These are phyloP conservation scores for Porpolomopsis calyptriformis DNA, from an alignment of 768 basidiomycete species.

Conservation along the genomic window DNA sequence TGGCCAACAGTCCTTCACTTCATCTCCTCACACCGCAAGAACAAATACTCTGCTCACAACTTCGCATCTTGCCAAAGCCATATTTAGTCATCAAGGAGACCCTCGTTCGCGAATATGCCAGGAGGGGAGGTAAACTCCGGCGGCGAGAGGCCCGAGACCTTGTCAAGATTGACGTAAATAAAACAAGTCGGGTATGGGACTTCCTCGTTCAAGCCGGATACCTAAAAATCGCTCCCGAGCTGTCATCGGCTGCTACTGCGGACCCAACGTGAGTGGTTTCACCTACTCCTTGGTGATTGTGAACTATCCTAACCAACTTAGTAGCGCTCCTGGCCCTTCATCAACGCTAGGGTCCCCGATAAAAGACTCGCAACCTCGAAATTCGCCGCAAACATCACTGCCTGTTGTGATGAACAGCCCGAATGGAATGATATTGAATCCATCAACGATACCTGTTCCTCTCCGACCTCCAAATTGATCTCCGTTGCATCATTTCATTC, in stretches of 20 bases:
- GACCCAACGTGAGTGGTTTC: constrained; percentile 2
- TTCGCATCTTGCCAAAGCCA: constrained; percentile 89
- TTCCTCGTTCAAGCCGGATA: constrained; percentile 82
- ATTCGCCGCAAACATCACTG: neutral
- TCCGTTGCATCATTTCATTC: neutral
- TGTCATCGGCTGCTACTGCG: constrained; percentile 22
- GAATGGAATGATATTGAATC: neutral
- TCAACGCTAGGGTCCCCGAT: neutral
- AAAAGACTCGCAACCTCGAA: neutral
- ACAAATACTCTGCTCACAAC: constrained; percentile 75
- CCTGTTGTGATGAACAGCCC: neutral
- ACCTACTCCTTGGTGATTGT: neutral
- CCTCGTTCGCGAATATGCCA: constrained; percentile 84
- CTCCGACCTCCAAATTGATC: neutral
- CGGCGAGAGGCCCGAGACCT: constrained; percentile 82
- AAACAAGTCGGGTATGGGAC: constrained; percentile 88
- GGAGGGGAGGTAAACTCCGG: constrained; percentile 79
- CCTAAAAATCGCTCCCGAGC: constrained; percentile 57
- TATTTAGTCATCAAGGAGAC: constrained; percentile 95
- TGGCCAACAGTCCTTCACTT: constrained; percentile 81
- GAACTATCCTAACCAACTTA: neutral
- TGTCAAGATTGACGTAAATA: constrained; percentile 89
- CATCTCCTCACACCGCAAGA: constrained; percentile 85
- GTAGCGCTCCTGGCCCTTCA: neutral
- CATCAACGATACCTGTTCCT: neutral